Evolutionary conservation across 768 basidiomycete genomes (phyloP), one percentile per base, ranked within the genome.

Genomic region (Mycena polygramma): DNA sequence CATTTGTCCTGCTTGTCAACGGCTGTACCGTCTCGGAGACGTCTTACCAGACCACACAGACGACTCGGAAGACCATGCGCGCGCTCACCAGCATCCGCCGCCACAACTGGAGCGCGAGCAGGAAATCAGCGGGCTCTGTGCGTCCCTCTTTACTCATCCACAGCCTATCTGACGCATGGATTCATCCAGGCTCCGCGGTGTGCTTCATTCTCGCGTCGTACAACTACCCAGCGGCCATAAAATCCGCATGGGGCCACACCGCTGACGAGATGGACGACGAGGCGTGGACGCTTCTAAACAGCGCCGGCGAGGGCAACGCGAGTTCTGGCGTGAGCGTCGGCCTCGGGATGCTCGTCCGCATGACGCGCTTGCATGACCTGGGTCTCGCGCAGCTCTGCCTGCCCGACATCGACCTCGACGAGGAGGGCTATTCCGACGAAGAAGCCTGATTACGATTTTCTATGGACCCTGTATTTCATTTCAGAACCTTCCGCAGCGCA

Each of bases 181-280:
- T 19, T 19, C 49, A 5, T 52, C n/a, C 69, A 94, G 93, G 93
- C 75, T 94, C 93, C 0, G 86, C 92, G 0, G 80, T 94, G 39
- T 94, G 93, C 79, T 94, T 94, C 77, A 85, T 93, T 30, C 80
- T 93, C 48, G 92, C 93, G 9, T 88, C 89, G 0, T 90, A 89
- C 79, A 86, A 86, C 75, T 89, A 89, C 73, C 91, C 91, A 0
- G 81, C 79, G 0, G 89, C 88, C 8, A 91, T 93, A 36, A 89
- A 87, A 75, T 84, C 85, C 2, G 86, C 90, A 0, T 94, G 92
- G 92, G 93, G 93, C 0, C 83, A 86, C 15, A 86, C 83, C 73
- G 91, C 85, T 10, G 89, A 91, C 57, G 92, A 94, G 72, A 88
- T 94, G 66, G 88, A 90, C 70, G 90, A 92, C 48, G 74, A 77